Evolutionary conservation across 192 early-diverging fungal genomes (phyloP).

Genomic region (Rhizophagus sp.): DNA sequence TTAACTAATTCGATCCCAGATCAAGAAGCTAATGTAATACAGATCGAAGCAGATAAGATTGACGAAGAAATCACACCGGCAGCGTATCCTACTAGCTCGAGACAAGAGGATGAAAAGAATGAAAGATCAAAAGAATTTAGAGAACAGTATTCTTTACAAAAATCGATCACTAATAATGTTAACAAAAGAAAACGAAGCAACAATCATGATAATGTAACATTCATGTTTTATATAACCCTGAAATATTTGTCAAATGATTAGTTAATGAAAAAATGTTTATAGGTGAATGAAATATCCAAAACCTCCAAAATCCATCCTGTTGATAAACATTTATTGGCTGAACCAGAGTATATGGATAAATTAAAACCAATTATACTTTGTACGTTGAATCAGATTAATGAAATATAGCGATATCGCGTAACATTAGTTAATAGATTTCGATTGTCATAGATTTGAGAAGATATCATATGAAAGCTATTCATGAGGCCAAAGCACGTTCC

Average conservation of each 20-base stretch:
- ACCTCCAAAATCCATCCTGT: background rate
- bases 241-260: background rate
- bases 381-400: constrained; percentile 1
- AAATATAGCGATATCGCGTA: background rate
- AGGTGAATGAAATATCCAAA: background rate
- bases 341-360: background rate
- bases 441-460: constrained; percentile 15
- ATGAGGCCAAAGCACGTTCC: background rate
- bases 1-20: background rate
- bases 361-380: constrained; percentile 3
- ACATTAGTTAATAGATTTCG: background rate
- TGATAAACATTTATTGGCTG: background rate
- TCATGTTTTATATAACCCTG: background rate
- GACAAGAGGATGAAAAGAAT: background rate
- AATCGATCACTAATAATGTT: background rate
- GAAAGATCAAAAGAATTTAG: background rate
- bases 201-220: background rate
- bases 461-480: constrained; percentile 24
- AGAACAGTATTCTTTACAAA: background rate
- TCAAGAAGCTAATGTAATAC: background rate
- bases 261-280: background rate
- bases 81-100: background rate
- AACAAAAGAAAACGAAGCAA: background rate
- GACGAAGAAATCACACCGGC: background rate
- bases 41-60: background rate